These are phyloP conservation scores for Diaporthe ampelina DNA, from an alignment of 2,329 filamentous ascomycete species.

Conservation along the genomic window DNA sequence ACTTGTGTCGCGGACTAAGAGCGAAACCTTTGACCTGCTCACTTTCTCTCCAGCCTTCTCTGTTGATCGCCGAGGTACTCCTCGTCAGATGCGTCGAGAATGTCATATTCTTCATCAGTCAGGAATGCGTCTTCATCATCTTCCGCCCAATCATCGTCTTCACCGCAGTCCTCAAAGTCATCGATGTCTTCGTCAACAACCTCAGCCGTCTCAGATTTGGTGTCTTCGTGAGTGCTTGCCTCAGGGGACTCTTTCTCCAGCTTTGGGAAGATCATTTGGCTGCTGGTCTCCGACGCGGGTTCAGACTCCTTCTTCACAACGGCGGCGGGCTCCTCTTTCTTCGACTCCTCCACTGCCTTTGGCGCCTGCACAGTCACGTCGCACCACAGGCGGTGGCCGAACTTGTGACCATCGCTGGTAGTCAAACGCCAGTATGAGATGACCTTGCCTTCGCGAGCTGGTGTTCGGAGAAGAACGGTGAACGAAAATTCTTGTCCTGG, in stretches of 20 bases:
- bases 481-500: conserved; percentile 85
- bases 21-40: neutral
- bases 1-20: neutral
- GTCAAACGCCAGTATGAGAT: conserved; percentile 99
- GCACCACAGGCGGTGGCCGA: conserved; percentile 96
- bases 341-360: conserved; percentile 49
- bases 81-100: conserved; percentile 94
- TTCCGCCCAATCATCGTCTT: conserved; percentile 73
- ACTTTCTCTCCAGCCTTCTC: conserved; percentile 48
- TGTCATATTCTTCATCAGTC: conserved; percentile 98
- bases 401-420: conserved; percentile 82
- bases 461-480: conserved; percentile 87
- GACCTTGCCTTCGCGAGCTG: conserved; percentile 79
- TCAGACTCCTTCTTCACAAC: conserved; percentile 45
- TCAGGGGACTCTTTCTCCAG: conserved; percentile 93
- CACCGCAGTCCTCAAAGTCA: conserved; percentile 64
- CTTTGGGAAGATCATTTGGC: conserved; percentile 96
- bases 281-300: conserved; percentile 52
- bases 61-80: conserved; percentile 76
- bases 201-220: conserved; percentile 65
- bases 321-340: conserved; percentile 55
- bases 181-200: conserved; percentile 64
- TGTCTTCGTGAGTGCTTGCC: conserved; percentile 80
- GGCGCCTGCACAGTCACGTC: conserved; percentile 79
- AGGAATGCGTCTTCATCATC: conserved; percentile 82